Evolutionary conservation across 2,329 filamentous ascomycete species (phyloP), one percentile per base, ranked within the genome.

Genomic region (Colletotrichum euphorbiae): DNA sequence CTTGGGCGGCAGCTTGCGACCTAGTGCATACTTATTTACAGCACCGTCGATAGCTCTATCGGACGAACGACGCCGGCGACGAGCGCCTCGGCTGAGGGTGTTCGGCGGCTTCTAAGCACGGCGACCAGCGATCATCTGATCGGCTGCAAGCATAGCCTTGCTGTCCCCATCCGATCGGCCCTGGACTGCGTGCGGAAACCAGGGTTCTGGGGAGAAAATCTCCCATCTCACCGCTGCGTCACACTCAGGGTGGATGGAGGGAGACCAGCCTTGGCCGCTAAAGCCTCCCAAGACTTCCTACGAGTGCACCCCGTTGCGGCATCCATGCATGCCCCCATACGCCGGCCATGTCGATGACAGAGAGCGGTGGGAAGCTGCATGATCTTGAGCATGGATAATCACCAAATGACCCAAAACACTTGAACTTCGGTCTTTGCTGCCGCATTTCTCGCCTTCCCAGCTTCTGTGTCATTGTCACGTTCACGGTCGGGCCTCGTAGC

Each of bases 121-220:
- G 6, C 46, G 48, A 33, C 17, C 62, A 67, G 62, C 62, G 61
- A 52, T 54, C 43, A 69, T 50, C 15, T 61, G 67, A 69, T 62
- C 67, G 62, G 57, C 67, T n/a, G 50, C 67, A 67, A 69, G 67
- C 56, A 69, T 69, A 33, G 38, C 66, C 62, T 57, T 67, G 56
- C 15, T 21, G 50, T 33, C 51, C 13, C 40, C 36, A 33, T 43
- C 33, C 50, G 62, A 51, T 43, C 56, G 36, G 21, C 43, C 42
- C 21, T 36, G 54, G 56, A 51, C 51, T 56, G 62, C 24, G 43
- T 56, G 62, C 19, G 43, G 55, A 19, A 52, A 19, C 62, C 45
- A 69, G 66, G 66, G 62, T 50, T 17, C 62, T 40, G 55, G 66
- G 40, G 58, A 66, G 62, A 67, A 67, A 56, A 66, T 60, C 62